phyloP scores from a whole-genome alignment of 495 filamentous ascomycete species.

The Xylaria cubensis region DNA sequence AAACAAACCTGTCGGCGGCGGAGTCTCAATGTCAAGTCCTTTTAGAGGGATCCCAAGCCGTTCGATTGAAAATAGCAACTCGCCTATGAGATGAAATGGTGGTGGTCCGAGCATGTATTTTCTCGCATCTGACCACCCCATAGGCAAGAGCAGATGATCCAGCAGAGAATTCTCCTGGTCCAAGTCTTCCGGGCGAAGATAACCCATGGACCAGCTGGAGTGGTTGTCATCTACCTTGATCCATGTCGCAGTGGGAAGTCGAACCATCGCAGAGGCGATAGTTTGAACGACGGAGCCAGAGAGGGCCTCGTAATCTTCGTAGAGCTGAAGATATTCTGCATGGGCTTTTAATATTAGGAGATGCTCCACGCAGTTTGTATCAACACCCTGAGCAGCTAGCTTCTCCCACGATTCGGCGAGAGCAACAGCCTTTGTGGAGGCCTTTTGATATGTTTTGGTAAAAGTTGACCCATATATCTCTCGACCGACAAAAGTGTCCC shows the following conservation, averaged over 20 bases:
- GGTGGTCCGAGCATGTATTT: neutral
- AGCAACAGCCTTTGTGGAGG: neutral
- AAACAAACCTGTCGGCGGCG: neutral
- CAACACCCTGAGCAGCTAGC: neutral
- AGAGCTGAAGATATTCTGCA: neutral
- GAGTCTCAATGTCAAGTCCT: neutral
- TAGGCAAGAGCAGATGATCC: neutral
- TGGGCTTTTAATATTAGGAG: neutral
- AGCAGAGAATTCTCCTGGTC: neutral
- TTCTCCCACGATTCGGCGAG: neutral
- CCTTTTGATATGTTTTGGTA: neutral
- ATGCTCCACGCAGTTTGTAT: neutral
- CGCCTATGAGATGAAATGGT: slow-evolving; percentile 7
- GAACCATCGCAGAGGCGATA: neutral
- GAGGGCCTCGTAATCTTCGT: neutral
- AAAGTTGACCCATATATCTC: no score
- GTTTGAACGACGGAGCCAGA: neutral
- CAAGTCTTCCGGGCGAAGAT: neutral
- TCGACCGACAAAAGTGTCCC: neutral
- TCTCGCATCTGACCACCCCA: neutral
- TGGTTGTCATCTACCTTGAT: neutral
- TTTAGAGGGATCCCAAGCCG: neutral
- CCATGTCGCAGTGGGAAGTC: neutral
- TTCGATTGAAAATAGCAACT: neutral
- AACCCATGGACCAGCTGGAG: no score